Evolutionary conservation across 352 stramenopile species (phyloP), one percentile per base, ranked within the genome.

Genomic region (Peronosclerospora sorghi): DNA sequence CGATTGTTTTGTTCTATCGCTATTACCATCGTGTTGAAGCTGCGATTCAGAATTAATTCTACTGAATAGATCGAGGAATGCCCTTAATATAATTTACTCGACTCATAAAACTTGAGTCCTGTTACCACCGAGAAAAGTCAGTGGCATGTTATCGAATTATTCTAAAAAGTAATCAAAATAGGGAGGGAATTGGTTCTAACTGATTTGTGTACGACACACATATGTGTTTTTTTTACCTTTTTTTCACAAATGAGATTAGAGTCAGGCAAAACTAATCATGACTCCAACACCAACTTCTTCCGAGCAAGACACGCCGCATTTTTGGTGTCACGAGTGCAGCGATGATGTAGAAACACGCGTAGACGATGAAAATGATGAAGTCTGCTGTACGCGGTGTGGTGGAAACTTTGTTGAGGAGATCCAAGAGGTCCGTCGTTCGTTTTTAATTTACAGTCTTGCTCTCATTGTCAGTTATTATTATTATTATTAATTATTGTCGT

Each of bases 331-430:
- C 65, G 68, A 84, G 63, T 93, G 80, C 56, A 41, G 55, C 17
- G 45, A 28, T 13, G 54, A 59, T 49, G 75, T 93, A 18, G 41
- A 45, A 10, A 88, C 77, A 40, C 49, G 49, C 28, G 55, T 86
- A 15, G 75, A 90, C 43, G 66, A 54, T 8, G 56, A 59, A 42
- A 73, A 55, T 13, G 63, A 73, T 21, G 80, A 93, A 40, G 59
- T 93, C 9, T 84, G 69, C 49, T 93, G 80, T 44, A 57, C 65
- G 15, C 41, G 48, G 41, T 93, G 80, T 59, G 62, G 63, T 24
- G 65, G 80, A 27, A 86, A 86, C 61, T 93, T 93, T 54, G 80
- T 93, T 32, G 80, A 93, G 50, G 73, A 90, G 53, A 64, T 93
- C 40, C 77, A 93, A 47, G 60, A 68, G 46, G 80, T 85, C 26